Conservation (phyloP, 2,329 filamentous ascomycete genomes). For the Diplocarpon rosae region DNA sequence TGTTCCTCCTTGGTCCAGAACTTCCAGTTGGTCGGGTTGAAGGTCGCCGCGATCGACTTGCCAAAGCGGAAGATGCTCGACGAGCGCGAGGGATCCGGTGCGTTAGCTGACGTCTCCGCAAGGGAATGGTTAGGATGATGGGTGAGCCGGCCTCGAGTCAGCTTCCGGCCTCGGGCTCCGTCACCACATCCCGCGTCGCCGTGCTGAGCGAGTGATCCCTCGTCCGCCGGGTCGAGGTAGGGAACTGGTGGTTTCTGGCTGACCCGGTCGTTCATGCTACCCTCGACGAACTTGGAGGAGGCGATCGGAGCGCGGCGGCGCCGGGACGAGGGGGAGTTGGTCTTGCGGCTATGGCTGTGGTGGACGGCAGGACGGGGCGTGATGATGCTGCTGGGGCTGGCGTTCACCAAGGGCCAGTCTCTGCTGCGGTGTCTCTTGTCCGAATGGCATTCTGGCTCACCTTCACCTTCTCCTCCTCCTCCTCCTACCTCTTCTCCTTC, state of each 20-base stretch:
- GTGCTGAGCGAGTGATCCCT: constrained; percentile 14
- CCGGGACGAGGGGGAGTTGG: constrained; percentile 19
- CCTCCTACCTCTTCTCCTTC: no score
- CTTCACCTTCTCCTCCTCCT: no score
- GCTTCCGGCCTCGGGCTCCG: constrained; percentile 10
- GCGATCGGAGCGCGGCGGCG: constrained; percentile 32
- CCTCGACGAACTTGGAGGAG: constrained; percentile 62
- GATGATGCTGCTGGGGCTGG: constrained; percentile 4
- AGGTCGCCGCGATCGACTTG: constrained; percentile 40
- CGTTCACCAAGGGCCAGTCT: constrained; percentile 32
- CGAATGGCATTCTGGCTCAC: constrained; percentile 27
- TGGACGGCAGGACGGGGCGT: constrained; percentile 6
- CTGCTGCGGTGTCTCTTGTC: constrained; percentile 33
- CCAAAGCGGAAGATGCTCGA: constrained; percentile 41
- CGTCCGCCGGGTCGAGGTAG: constrained; percentile 20
- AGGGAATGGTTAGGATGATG: constrained; percentile 10
- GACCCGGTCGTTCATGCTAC: constrained; percentile 73
- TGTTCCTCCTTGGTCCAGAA: constrained; percentile 21
- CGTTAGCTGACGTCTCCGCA: constrained; percentile 16
- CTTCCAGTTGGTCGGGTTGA: constrained; percentile 43
- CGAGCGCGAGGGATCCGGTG: constrained; percentile 8
- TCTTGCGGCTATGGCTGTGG: constrained; percentile 17
- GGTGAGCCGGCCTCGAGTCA: constrained; percentile 11
- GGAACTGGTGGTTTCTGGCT: constrained; percentile 48
- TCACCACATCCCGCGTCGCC: constrained; percentile 4